Conservation (phyloP, 768 basidiomycete genomes). For the Russula virescens region DNA sequence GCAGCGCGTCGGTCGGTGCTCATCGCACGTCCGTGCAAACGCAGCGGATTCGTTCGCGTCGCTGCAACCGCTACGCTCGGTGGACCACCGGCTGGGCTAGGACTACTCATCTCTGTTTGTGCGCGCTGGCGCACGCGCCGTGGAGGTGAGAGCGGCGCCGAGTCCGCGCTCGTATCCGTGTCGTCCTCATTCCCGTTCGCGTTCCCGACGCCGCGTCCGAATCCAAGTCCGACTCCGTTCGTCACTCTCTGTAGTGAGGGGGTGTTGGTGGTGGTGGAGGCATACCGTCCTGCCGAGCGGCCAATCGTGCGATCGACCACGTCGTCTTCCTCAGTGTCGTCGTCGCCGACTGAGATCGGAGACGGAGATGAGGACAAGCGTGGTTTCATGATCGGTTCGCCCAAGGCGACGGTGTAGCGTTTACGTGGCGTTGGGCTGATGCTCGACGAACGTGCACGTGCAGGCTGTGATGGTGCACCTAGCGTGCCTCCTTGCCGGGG, state of each 20-base stretch:
- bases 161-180: constrained; percentile 15
- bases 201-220: background rate
- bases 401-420: constrained; percentile 81
- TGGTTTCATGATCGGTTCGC: constrained; percentile 53
- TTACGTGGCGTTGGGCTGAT: constrained; percentile 67
- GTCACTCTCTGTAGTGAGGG: background rate
- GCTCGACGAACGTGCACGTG: constrained; percentile 49
- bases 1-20: constrained; percentile 4
- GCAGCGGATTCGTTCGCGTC: constrained; percentile 26
- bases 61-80: background rate
- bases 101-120: background rate
- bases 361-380: constrained; percentile 25
- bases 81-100: background rate
- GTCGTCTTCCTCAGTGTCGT: constrained; percentile 31
- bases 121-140: constrained; percentile 2
- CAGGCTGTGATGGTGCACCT: constrained; percentile 33
- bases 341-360: constrained; percentile 18
- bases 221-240: constrained; percentile 27
- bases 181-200: constrained; percentile 16
- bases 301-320: constrained; percentile 43
- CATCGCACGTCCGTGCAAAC: constrained; percentile 19
- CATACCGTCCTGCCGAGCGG: constrained; percentile 54
- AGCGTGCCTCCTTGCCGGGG: background rate
- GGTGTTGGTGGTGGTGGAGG: background rate
- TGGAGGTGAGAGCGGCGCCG: background rate